phyloP scores from a whole-genome alignment of 2,329 filamentous ascomycete genomes.

The Geosmithia flava region DNA sequence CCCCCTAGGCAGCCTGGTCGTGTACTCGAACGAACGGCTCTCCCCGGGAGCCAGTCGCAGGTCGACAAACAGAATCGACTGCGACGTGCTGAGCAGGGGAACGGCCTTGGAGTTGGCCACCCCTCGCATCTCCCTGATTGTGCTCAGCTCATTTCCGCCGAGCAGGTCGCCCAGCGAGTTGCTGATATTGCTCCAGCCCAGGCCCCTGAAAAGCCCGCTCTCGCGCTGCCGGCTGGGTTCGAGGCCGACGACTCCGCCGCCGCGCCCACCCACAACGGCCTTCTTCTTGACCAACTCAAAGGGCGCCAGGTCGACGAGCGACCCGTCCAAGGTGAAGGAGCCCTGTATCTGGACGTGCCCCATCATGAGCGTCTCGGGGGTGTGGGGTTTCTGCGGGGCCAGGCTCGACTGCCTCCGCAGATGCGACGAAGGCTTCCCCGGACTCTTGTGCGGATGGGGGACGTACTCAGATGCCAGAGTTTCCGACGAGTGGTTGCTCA shows the following conservation, averaged over 20 bases:
- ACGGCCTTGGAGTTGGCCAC: constrained; percentile 77
- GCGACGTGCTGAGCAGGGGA: constrained; percentile 84
- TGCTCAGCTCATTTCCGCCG: constrained; percentile 79
- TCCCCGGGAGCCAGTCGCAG: constrained; percentile 78
- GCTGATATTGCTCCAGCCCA: constrained; percentile 81
- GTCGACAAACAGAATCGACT: constrained; percentile 93
- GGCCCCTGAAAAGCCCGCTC: constrained; percentile 67
- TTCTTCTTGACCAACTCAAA: constrained; percentile 97
- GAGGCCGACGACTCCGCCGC: constrained; percentile 73
- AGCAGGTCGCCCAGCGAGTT: constrained; percentile 80
- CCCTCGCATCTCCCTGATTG: constrained; percentile 89
- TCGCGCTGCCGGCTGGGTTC: constrained; percentile 62
- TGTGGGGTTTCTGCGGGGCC: constrained; percentile 26
- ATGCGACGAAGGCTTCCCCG: constrained; percentile 27
- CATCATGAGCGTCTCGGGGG: constrained; percentile 86
- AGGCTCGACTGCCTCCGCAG: constrained; percentile 33
- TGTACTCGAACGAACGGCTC: constrained; percentile 76
- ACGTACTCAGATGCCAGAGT: constrained; percentile 86
- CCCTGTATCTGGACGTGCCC: constrained; percentile 91
- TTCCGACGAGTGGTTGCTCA: constrained; percentile 91
- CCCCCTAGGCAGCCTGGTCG: constrained; percentile 73
- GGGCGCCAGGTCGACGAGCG: constrained; percentile 73
- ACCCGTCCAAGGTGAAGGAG: constrained; percentile 83
- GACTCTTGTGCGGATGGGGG: constrained; percentile 28
- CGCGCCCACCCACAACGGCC: constrained; percentile 77